These are phyloP conservation scores for Fibroporia radiculosa DNA, from an alignment of 768 basidiomycete species.

Conservation along the genomic window DNA sequence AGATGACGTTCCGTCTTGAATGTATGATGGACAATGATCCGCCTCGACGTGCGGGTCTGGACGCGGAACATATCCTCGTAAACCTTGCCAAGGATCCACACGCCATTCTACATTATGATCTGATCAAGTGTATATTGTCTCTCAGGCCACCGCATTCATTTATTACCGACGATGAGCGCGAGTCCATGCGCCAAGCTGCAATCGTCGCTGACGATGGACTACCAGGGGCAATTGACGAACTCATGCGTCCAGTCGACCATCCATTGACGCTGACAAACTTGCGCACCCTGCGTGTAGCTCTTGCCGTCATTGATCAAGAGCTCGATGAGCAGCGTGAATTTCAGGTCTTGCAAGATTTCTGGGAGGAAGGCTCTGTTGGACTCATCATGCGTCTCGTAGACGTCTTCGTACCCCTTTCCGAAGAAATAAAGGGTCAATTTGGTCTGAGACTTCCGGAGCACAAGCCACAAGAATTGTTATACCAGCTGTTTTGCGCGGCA, in stretches of 20 bases:
- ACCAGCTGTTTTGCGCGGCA: slow-evolving; percentile 47
- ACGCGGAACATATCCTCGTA: slow-evolving; percentile 62
- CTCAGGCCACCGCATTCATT: slow-evolving; percentile 52
- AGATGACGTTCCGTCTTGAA: slow-evolving; percentile 63
- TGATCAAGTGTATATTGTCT: slow-evolving; percentile 51
- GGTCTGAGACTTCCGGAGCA: slow-evolving; percentile 29
- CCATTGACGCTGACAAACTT: slow-evolving; percentile 46
- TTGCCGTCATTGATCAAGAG: slow-evolving; percentile 48
- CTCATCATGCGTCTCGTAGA: slow-evolving; percentile 51
- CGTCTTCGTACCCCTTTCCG: slow-evolving; percentile 37
- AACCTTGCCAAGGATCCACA: slow-evolving; percentile 54
- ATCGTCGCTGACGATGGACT: slow-evolving; percentile 64
- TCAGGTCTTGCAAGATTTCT: slow-evolving; percentile 46
- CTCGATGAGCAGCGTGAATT: slow-evolving; percentile 44
- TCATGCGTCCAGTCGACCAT: slow-evolving; percentile 39
- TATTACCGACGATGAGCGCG: slow-evolving; percentile 53
- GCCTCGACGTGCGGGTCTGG: slow-evolving; percentile 54
- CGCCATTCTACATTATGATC: slow-evolving; percentile 49
- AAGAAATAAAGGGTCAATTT: slow-evolving; percentile 51
- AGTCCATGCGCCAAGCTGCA: slow-evolving; percentile 53
- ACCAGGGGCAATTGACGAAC: slow-evolving; percentile 52
- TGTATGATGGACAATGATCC: slow-evolving; percentile 59
- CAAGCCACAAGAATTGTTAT: slow-evolving; percentile 33
- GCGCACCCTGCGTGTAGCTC: slow-evolving; percentile 54
- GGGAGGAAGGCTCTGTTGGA: slow-evolving; percentile 53